Evolutionary conservation across 2,329 filamentous ascomycete genomes (phyloP).

Genomic region (Uncinocarpus reesii): DNA sequence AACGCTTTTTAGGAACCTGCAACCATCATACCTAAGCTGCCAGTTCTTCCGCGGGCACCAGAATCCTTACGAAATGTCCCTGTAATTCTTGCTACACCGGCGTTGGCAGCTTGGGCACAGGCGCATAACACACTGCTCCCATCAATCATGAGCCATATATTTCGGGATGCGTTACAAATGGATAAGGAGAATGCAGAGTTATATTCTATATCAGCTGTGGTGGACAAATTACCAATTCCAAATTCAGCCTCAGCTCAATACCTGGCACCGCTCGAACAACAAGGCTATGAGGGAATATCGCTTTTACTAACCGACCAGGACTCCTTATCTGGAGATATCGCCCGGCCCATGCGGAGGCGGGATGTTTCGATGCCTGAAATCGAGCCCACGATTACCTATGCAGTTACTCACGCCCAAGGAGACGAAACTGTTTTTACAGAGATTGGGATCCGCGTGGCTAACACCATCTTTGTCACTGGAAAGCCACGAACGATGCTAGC

Average conservation of each 20-base stretch:
- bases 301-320: constrained; percentile 23
- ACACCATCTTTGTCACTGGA: constrained; percentile 35
- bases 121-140: constrained; percentile 25
- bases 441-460: constrained; percentile 33
- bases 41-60: constrained; percentile 16
- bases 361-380: constrained; percentile 25
- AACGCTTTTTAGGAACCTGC: constrained; percentile 21
- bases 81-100: constrained; percentile 30
- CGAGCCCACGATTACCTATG: constrained; percentile 25
- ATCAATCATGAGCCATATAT: constrained; percentile 24
- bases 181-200: constrained; percentile 11
- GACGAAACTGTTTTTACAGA: constrained; percentile 21
- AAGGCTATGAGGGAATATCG: constrained; percentile 29
- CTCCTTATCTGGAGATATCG: constrained; percentile 25
- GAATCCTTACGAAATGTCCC: constrained; percentile 21
- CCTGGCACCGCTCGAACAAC: not conserved
- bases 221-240: constrained; percentile 29
- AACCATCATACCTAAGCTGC: constrained; percentile 25
- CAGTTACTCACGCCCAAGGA: constrained; percentile 16
- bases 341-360: constrained; percentile 23
- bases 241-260: not conserved
- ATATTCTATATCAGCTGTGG: constrained; percentile 28
- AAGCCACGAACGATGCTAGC: constrained; percentile 33
- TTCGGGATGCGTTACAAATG: constrained; percentile 16
- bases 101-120: constrained; percentile 31